phyloP scores from a whole-genome alignment of 23 red algal genomes.

The Gracilaria domingensis region DNA sequence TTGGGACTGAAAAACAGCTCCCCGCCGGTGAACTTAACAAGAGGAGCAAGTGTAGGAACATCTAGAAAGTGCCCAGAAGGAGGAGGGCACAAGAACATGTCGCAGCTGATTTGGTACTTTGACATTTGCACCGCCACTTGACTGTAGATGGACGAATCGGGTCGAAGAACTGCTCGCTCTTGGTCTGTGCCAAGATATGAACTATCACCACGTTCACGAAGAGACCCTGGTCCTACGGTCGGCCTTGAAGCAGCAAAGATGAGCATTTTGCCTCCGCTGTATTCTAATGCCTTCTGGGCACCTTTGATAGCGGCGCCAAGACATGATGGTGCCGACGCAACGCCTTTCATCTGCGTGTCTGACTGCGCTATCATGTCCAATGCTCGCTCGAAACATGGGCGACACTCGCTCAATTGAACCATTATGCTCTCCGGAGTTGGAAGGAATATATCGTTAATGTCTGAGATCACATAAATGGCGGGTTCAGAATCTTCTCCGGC shows the following conservation, averaged over 20 bases:
- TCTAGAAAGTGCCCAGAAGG: slow-evolving; percentile 79
- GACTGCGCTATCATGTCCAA: slow-evolving; percentile 77
- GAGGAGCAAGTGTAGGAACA: slow-evolving; percentile 81
- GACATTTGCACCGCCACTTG: slow-evolving; percentile 84
- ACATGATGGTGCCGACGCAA: slow-evolving; percentile 50
- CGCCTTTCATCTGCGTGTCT: slow-evolving; percentile 20
- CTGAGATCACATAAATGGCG: slow-evolving; percentile 74
- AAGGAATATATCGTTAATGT: slow-evolving; percentile 95
- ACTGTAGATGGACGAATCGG: slow-evolving; percentile 81
- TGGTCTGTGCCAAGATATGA: slow-evolving; percentile 85
- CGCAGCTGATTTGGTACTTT: slow-evolving; percentile 83
- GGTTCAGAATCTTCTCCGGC: slow-evolving; percentile 79
- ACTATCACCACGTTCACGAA: slow-evolving; percentile 83
- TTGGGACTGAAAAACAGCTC: slow-evolving; percentile 81
- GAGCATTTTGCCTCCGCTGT: slow-evolving; percentile 92
- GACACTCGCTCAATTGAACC: slow-evolving; percentile 85
- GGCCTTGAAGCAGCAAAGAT: slow-evolving; percentile 85
- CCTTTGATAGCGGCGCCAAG: slow-evolving; percentile 84
- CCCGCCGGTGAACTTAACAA: slow-evolving; percentile 93
- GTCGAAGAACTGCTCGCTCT: slow-evolving; percentile 78
- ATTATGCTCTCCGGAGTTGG: slow-evolving; percentile 86
- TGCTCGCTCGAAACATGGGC: slow-evolving; percentile 75
- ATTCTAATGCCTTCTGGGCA: slow-evolving; percentile 80
- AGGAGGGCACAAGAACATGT: slow-evolving; percentile 91
- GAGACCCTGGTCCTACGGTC: slow-evolving; percentile 78